Base-by-base conservation (phyloP, 768 basidiomycete genomes). In the Mycena galopus region DNA sequence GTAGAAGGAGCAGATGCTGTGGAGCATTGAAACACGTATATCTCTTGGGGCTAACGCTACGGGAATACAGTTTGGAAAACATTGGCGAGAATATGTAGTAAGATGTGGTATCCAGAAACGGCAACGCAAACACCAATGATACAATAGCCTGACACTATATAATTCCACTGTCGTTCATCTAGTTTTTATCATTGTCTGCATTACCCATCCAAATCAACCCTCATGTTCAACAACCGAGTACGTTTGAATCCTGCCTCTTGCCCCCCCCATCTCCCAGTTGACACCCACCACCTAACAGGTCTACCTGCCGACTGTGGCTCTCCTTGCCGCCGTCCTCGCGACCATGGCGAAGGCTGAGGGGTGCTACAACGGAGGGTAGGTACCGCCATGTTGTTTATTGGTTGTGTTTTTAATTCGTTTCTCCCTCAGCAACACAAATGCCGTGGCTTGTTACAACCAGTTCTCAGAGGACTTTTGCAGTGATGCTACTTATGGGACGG, bases 271-370 rank as follows among this genome's bases (percentile, higher is more conserved):
- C n/a, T n/a, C n/a, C n/a, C n/a, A 57, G 3, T 57, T 10, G 16
- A 23, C 19, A 35, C 27, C 30, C 12, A 17, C 11, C 57, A n/a
- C n/a, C 57, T 21, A 37, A 35, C 57, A 58, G 57, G 33, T 58
- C 57, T 32, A 30, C 29, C 27, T 27, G 35, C 35, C 14, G 6
- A 37, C 35, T 37, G 35, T 37, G 35, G 35, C 42, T 57, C 55
- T 57, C 55, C 29, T 57, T 8, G 55, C 30, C 17, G 55, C 55
- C 32, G 33, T 58, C 33, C 21, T 58, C n/a, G 62, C 32, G 8
- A 53, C 47, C n/a, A 64, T n/a, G 47, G 62, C 47, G n/a, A 64
- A 64, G 16, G 62, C 62, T 37, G 62, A 64, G 27, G 62, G 62
- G 16, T 64, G 62, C 44, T 64, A 64, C 62, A 64, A 50, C 27